A percentile compares a stretch with the other conserved stretches of the same genome.
Evolutionary conservation across 2,329 filamentous ascomycete genomes (phyloP).

Genomic region (Fusarium buharicum): DNA sequence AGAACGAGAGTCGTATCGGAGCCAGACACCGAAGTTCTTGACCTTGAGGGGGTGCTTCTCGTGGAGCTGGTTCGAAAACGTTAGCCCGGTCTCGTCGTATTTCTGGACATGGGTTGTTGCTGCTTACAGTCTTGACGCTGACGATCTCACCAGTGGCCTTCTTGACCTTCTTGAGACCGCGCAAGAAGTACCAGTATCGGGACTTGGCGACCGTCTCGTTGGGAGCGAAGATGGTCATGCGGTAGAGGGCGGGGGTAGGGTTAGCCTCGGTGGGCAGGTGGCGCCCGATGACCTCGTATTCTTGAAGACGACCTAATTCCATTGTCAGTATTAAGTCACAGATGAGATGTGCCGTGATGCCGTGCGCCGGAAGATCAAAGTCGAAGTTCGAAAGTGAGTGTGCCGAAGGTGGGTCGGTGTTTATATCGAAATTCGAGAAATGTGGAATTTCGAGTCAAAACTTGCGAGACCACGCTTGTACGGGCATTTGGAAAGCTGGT

Average conservation of each 20-base stretch:
- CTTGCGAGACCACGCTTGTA: not conserved
- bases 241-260: slow-evolving; percentile 98
- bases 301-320: slow-evolving; percentile 91
- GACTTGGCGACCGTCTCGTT: slow-evolving; percentile 99
- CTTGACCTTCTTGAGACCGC: slow-evolving; percentile 99
- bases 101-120: not conserved
- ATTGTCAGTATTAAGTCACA: slow-evolving; percentile 48
- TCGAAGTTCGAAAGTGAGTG: slow-evolving; percentile 17
- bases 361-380: slow-evolving; percentile 15
- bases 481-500: not conserved
- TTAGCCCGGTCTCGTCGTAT: not conserved
- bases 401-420: slow-evolving; percentile 4
- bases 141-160: slow-evolving; percentile 99
- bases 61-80: slow-evolving; percentile 74
- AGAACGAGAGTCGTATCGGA: slow-evolving; percentile 99
- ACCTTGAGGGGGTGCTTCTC: slow-evolving; percentile 99
- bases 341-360: slow-evolving; percentile 17
- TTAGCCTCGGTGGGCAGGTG: slow-evolving; percentile 98
- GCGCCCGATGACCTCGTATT: slow-evolving; percentile 99
- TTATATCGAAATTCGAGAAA: slow-evolving; percentile 24
- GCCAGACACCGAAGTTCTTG: slow-evolving; percentile 99
- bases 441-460: slow-evolving; percentile 7
- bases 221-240: slow-evolving; percentile 99
- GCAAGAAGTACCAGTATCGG: slow-evolving; percentile 99
- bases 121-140: slow-evolving; percentile 89